A percentile compares a stretch with the other conserved stretches of the same genome.
These are phyloP conservation scores for Trichoderma hamatum DNA, from an alignment of 2,329 filamentous ascomycete species.

Conservation along the genomic window DNA sequence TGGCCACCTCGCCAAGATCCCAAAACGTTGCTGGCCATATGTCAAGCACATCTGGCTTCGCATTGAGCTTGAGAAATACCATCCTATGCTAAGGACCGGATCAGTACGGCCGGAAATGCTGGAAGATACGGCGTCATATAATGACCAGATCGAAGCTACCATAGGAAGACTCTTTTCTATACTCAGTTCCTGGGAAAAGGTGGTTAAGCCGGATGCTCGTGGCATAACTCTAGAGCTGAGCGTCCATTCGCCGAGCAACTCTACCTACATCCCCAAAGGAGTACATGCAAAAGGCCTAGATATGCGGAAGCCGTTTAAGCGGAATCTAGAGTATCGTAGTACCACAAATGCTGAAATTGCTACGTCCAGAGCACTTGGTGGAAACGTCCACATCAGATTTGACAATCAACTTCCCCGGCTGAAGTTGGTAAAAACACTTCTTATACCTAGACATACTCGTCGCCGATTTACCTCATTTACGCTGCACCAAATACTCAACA, in stretches of 20 bases:
- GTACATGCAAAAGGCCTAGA: slow-evolving; percentile 4
- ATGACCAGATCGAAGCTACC: not conserved
- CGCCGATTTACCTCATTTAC: slow-evolving; percentile 6
- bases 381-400: slow-evolving; percentile 13
- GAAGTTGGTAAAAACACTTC: slow-evolving; percentile 6
- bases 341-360: not conserved
- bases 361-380: not conserved
- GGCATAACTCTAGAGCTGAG: slow-evolving; percentile 15
- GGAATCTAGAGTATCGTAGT: not conserved
- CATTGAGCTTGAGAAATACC: slow-evolving; percentile 4
- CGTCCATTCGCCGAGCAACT: slow-evolving; percentile 18
- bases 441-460: slow-evolving; percentile 17
- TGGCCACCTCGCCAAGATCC: not conserved
- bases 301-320: not conserved
- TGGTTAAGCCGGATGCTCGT: not conserved
- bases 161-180: not conserved
- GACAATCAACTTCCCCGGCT: slow-evolving; percentile 11
- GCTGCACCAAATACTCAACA: not conserved
- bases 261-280: slow-evolving; percentile 3
- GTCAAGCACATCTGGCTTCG: slow-evolving; percentile 15
- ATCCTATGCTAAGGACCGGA: not conserved
- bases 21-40: slow-evolving; percentile 5
- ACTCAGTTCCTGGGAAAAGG: slow-evolving; percentile 13
- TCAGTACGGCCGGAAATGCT: not conserved
- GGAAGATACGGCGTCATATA: slow-evolving; percentile 5